These are phyloP conservation scores for Populus nigra DNA, from an alignment of 345 rosid genomes.

Conservation along the genomic window DNA sequence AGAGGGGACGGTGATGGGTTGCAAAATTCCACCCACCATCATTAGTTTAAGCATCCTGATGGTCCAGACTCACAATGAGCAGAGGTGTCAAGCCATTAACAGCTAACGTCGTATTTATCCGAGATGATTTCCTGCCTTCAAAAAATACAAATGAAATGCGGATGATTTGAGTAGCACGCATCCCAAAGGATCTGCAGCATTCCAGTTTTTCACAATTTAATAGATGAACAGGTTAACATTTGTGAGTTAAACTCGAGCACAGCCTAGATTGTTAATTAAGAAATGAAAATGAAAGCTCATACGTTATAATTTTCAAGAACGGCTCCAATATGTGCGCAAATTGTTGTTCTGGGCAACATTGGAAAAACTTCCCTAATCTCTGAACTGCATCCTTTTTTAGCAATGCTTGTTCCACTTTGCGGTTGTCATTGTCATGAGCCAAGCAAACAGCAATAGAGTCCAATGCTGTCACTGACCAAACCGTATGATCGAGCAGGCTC, in stretches of 20 bases:
- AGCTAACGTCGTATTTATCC: slow-evolving; percentile 89
- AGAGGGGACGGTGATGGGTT: background rate
- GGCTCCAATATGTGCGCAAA: slow-evolving; percentile 98
- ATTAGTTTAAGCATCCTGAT: slow-evolving; percentile 92
- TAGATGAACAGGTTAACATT: background rate
- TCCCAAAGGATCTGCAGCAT: background rate
- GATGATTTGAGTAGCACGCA: background rate
- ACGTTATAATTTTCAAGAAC: slow-evolving; percentile 94
- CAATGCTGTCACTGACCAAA: slow-evolving; percentile 90
- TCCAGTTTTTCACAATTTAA: background rate
- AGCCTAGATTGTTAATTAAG: background rate
- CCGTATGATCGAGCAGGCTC: slow-evolving; percentile 79
- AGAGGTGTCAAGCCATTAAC: slow-evolving; percentile 94
- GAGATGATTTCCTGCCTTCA: slow-evolving; percentile 73
- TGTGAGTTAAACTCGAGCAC: background rate
- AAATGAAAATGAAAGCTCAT: slow-evolving; percentile 19
- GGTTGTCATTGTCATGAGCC: slow-evolving; percentile 94
- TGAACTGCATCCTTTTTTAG: slow-evolving; percentile 83
- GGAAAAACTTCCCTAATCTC: slow-evolving; percentile 85
- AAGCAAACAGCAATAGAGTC: slow-evolving; percentile 95
- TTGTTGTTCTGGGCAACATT: slow-evolving; percentile 89
- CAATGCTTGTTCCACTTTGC: slow-evolving; percentile 92
- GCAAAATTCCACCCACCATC: slow-evolving; percentile 45
- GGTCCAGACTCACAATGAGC: slow-evolving; percentile 81
- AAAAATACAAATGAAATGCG: background rate